Base-by-base conservation (phyloP, 176 grass and related monocot species). In the Hyparrhenia diplandra region DNA sequence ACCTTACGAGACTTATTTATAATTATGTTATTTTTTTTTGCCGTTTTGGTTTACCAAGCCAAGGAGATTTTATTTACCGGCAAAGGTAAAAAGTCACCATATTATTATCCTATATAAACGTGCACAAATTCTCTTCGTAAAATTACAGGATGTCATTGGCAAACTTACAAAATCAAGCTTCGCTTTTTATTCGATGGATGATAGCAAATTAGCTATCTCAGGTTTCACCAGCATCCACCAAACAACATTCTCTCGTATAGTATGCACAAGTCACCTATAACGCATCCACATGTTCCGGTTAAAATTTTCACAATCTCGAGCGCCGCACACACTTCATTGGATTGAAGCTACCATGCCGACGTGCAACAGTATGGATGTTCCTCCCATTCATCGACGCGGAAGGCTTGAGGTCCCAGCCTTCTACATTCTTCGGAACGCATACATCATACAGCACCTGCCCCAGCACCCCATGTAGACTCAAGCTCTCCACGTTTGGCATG, bases 361-460 rank as follows among this genome's bases (percentile, higher is more conserved):
- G 61, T 27, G 75, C 29, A 40, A 34, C 40, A 35, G 39, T 28
- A 86, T 36, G 69, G 42, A 81, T 37, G 8, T 72, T 73, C 67
- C 62, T 91, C 34, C 89, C 46, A 64, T 85, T 78, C 20, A 90
- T 30, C 4, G 86, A 82, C 1, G 67, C 62, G 8, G 31, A 51
- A 34, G 80, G 86, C 61, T 91, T 91, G 60, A 98, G 82, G 27
- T 98, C 95, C 95, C 95, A 98, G 29, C 88, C 90, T 84, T 94
- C 90, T 18, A 98, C 40, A 29, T 94, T 85, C 64, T 92, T 92
- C 0, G 92, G 92, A 39, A 87, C 86, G 25, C 88, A 92, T 18
- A 85, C 92, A 79, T 92, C 83, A 52, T 79, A 91, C 55, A 94
- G 75, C 63, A 89, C 74, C 71, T 90, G 83, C 25, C 94, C 87